Evolutionary conservation across 176 grass and related monocot species (phyloP), one percentile per base, ranked within the genome.

Genomic region (Tillandsia leiboldiana): DNA sequence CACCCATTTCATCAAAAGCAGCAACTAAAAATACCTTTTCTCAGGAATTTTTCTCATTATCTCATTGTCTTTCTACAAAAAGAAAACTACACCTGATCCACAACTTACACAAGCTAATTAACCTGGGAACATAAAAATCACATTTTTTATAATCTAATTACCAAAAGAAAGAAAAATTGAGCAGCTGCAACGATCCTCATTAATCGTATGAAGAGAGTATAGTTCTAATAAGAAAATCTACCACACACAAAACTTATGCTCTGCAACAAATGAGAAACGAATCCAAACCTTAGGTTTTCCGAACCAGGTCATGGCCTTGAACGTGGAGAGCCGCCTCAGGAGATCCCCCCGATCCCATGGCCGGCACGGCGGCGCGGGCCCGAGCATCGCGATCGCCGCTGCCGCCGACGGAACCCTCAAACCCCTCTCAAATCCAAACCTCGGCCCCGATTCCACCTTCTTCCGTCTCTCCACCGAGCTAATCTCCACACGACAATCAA

Each of bases 281-380:
- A 65, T 68, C 11, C 23, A 15, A 82, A 99, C 92, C 88, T 96
- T 93, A 53, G 94, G 94, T 69, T 99, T 99, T 67, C 83, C 94
- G 51, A 99, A 99, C 94, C 89, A 99, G 69, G 94, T 99, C 94
- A 99, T 99, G 72, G 94, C 94, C 78, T 99, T 99, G 90, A 99
- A 99, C 0, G 94, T 78, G 28, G 80, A 63, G 23, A 99, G 77
- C 12, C 89, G 77, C 14, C 89, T 84, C 72, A 90, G 81, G 20
- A 99, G 87, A 70, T 99, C 90, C 28, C 66, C 77, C 5, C 94
- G 89, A 80, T 99, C 84, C 94, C 94, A 99, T 1, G 94, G 90
- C 23, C 94, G 82, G 78, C 94, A 99, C 12, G 87, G 72, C 52
- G 84, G 89, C 2, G 79, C 78, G 2, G 69, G 79, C 12, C 65